Conservation (phyloP, 1,139 yeast species). For the Diutina neorugosa region DNA sequence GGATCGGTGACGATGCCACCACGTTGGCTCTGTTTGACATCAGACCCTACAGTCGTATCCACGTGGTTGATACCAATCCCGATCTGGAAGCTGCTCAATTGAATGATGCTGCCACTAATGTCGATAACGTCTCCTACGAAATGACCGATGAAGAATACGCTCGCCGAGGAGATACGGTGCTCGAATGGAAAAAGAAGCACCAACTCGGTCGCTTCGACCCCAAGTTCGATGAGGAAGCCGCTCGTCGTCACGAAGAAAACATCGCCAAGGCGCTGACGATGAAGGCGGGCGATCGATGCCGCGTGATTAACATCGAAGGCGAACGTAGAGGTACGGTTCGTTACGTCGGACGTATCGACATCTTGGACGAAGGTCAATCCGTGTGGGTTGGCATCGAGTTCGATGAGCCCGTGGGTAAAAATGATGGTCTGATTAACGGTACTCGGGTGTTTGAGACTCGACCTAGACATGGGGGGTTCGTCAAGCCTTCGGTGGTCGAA, state of each 20-base stretch:
- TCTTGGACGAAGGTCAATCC: constrained; percentile 33
- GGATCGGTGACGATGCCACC: constrained; percentile 12
- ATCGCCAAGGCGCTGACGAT: constrained; percentile 14
- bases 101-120: constrained; percentile 15
- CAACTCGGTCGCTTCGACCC: constrained; percentile 68
- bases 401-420: constrained; percentile 38
- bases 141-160: constrained; percentile 61
- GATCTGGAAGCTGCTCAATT: constrained; percentile 33
- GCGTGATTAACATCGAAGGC: constrained; percentile 31
- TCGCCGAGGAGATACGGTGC: constrained; percentile 46
- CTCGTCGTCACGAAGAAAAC: constrained; percentile 13
- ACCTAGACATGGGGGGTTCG: constrained; percentile 37
- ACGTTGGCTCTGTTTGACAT: constrained; percentile 15
- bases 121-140: constrained; percentile 31
- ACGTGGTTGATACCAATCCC: constrained; percentile 42
- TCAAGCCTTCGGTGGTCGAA: constrained; percentile 36
- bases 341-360: constrained; percentile 56
- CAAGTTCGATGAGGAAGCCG: constrained; percentile 17
- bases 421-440: constrained; percentile 28
- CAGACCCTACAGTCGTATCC: constrained; percentile 31
- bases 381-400: constrained; percentile 39
- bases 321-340: constrained; percentile 58
- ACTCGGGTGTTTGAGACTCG: constrained; percentile 22
- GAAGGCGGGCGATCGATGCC: constrained; percentile 26
- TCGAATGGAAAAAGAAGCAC: constrained; percentile 62